Evolutionary conservation across 2,329 filamentous ascomycete species (phyloP), one percentile per base, ranked within the genome.

Genomic region (Ophiostoma australiae): DNA sequence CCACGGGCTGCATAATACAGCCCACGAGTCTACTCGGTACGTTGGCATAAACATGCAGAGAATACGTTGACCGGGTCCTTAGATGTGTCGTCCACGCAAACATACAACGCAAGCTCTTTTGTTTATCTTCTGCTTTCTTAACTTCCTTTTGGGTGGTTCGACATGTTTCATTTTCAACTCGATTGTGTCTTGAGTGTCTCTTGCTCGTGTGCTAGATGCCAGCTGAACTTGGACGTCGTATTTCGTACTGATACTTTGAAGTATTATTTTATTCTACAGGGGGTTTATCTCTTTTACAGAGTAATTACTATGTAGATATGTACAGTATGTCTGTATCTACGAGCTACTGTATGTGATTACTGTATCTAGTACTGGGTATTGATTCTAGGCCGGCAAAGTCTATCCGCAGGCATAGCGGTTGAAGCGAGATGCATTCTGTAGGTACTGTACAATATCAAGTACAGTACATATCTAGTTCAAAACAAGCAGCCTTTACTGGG

Each of bases 61-160:
- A n/a, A 52, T 20, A n/a, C 8, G 48, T 23, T n/a, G 48, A n/a
- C 48, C 17, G 20, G 8, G 48, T 52, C 48, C n/a, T 6, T 23
- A 52, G 7, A 48, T 5, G 7, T 52, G 20, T 23, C 48, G n/a
- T 5, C 17, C 48, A 52, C 48, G 17, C 48, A 52, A 52, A 52
- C 39, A 41, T 8, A 39, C 37, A 39, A 39, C 37, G 37, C 37
- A 48, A 48, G 20, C 20, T 20, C 44, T 20, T 17, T 48, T n/a
- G 15, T 48, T 48, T 20, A 17, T 48, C 44, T 20, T 48, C 4
- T 52, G 20, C 48, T 52, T 58, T 11, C 17, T 15, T 27, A n/a
- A 48, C 44, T 58, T 58, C 4, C 52, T 58, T 58, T 58, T 58
- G 52, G n/a, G 11, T 58, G n/a, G 52, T 58, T 58, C 13, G 52